Evolutionary conservation across 1,284 basidiomycete genomes (phyloP), one percentile per base, ranked within the genome.

Genomic region (Cutaneotrichosporon cyanovorans): DNA sequence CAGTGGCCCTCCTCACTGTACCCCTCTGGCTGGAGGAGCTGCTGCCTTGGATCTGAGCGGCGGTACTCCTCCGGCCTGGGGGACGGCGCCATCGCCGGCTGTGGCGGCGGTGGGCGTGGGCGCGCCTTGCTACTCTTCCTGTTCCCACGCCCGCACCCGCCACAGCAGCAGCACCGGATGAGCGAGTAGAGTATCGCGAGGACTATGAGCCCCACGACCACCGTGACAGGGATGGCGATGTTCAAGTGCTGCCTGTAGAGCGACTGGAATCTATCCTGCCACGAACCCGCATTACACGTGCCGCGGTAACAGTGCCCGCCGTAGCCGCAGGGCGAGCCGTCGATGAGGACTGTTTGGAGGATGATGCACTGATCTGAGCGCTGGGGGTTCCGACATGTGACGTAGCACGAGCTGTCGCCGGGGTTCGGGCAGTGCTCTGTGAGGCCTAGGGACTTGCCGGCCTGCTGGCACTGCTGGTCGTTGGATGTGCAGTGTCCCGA

Each of bases 301-400:
- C 83, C 82, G 48, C 74, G 74, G 35, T 74, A 59, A 62, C 88
- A 90, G 51, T 76, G 77, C 19, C 86, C 86, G 31, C 81, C 84
- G 60, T 80, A 85, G 10, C 87, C 87, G 65, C 89, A 93, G 11
- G 85, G 80, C 19, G 87, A 90, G 11, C 89, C 89, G 63, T 91
- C 85, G 39, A 88, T 76, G 45, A 92, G 80, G 32, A 78, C 72
- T 2, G 85, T 80, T 51, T 84, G 82, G 32, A 92, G 74, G 36
- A 84, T 72, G n/a, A 88, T 72, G 68, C 89, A 93, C 57, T 77
- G 76, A 58, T 80, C 79, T 9, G 44, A 20, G 9, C 33, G n/a
- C 20, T 10, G 75, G 2, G 87, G 87, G 65, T 86, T 82, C 64
- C 83, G 79, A 67, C 89, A 93, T 3, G 83, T 82, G 36, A 92